These are phyloP conservation scores for Tuber indicum DNA, from an alignment of 495 filamentous ascomycete species.

Conservation along the genomic window DNA sequence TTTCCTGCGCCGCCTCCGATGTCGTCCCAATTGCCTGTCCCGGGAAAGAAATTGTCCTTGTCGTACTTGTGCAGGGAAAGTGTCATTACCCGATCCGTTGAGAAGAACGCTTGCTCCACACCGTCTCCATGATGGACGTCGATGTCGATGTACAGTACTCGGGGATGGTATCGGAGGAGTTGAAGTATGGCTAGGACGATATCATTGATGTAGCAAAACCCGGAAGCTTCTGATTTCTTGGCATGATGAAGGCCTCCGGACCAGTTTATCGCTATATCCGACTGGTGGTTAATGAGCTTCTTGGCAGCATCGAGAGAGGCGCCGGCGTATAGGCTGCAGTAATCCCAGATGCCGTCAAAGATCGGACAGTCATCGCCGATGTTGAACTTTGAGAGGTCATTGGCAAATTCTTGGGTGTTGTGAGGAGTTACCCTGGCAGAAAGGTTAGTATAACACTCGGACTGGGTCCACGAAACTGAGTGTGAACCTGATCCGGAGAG, in stretches of 20 bases:
- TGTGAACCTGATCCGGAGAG: conserved; percentile 43
- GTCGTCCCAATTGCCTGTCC: conserved; percentile 91
- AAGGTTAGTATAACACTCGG: background rate
- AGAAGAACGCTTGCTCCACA: conserved; percentile 96
- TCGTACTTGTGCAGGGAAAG: conserved; percentile 94
- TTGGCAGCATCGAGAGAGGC: conserved; percentile 97
- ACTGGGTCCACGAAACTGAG: background rate
- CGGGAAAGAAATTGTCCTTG: conserved; percentile 91
- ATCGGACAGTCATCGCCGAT: conserved; percentile 97
- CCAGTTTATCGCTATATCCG: conserved; percentile 97
- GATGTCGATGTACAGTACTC: conserved; percentile 96
- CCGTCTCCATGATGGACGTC: conserved; percentile 98
- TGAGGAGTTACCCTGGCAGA: conserved; percentile 76
- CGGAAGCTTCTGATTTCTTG: conserved; percentile 92
- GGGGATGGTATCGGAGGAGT: conserved; percentile 84
- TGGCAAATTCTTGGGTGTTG: conserved; percentile 86
- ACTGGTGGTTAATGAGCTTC: conserved; percentile 83
- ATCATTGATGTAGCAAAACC: conserved; percentile 98
- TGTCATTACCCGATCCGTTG: conserved; percentile 97
- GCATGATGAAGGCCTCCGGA: conserved; percentile 95
- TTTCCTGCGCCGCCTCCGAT: conserved; percentile 90
- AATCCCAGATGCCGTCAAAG: conserved; percentile 96
- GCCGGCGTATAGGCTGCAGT: conserved; percentile 94
- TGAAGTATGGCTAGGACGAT: conserved; percentile 96
- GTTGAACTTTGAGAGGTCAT: conserved; percentile 92